Base-by-base conservation (phyloP, 2,329 filamentous ascomycete species). In the Cadophora luteo-olivacea region DNA sequence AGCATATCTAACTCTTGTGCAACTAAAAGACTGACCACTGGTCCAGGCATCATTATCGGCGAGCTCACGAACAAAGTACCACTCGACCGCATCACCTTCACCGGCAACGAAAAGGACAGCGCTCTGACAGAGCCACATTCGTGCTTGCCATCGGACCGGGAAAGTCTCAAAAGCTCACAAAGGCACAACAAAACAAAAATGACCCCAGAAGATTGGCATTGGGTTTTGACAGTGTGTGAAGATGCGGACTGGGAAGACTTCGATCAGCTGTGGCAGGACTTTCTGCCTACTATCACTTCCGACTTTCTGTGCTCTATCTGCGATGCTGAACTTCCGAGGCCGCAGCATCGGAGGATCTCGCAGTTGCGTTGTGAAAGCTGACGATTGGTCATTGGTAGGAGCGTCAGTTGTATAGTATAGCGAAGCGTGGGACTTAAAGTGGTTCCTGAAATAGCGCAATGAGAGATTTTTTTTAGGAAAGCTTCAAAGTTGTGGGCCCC, bases 201-300 rank as follows among this genome's bases (percentile, higher is more conserved):
- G 54, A 57, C 54, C 6, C 29, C 54, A 9, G 54, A 57, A 32
- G 54, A 57, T 38, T 57, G 54, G 54, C 54, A 57, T 36, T 32
- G 36, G 22, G 32, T 57, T 19, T 57, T 57, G 32, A 57, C n/a
- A 6, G 14, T 36, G 3, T 57, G 54, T 14, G 54, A 38, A 1
- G 54, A 57, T 24, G 32, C 36, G 12, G 54, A 57, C 32, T 36
- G 32, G 16, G 29, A 33, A n/a, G 52, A 55, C 29, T 33, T 55
- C 7, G 29, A 55, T 55, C 4, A 36, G 12, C 1, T 55, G 29
- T 55, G 52, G 52, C 25, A 25, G 16, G 8, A 55, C 7, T 55
- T 55, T 25, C 29, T 55, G 12, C 29, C 52, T 7, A 55, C 29
- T n/a, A 29, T 55, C 4, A 12, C 52, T 1, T 32, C 25, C n/a